Evolutionary conservation across 352 stramenopile species (phyloP), one percentile per base, ranked within the genome.

Genomic region (Globisporangium rhizosaccharum): DNA sequence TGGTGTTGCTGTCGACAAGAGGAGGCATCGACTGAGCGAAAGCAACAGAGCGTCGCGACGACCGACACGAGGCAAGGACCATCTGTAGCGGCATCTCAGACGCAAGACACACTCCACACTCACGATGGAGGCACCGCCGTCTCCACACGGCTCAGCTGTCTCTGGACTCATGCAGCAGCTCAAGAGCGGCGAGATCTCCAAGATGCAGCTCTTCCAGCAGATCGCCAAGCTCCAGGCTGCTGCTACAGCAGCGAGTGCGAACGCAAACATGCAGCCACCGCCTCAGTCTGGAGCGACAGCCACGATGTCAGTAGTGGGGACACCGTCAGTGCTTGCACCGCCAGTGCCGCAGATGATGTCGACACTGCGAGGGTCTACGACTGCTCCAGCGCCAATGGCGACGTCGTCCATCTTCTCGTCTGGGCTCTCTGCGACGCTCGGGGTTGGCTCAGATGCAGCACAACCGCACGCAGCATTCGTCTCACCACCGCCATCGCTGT

Each of bases 141-240:
- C 75, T 14, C 65, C 74, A 36, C 47, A 70, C 51, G 59, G 26
- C 20, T 59, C 64, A 17, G 80, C 73, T 8, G 77, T 93, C 53
- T 87, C 82, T 10, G 75, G 62, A 42, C 76, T 92, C 58, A 88
- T 93, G 78, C 79, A 90, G 65, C 82, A 92, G 65, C 74, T 93
- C 39, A 93, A 93, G 64, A 86, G 63, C 55, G 84, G 84, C 23
- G 80, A 90, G 57, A 93, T 93, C 66, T 88, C 82, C 44, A 91
- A 90, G 59, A 87, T 88, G 73, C 76, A 93, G 63, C 72, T 93
- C 51, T 93, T 93, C 67, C 78, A 92, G 64, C 76, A 90, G 57
- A 80, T 93, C 26, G 84, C 84, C 26, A 82, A 78, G 61, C 81
- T 93, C 4, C 82, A 90, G 63, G 60, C 64, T 0, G 39, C 53